A percentile compares a stretch with the other conserved stretches of the same genome.
phyloP scores from a whole-genome alignment of 1,284 basidiomycete genomes.

The Hortiboletus rubellus region DNA sequence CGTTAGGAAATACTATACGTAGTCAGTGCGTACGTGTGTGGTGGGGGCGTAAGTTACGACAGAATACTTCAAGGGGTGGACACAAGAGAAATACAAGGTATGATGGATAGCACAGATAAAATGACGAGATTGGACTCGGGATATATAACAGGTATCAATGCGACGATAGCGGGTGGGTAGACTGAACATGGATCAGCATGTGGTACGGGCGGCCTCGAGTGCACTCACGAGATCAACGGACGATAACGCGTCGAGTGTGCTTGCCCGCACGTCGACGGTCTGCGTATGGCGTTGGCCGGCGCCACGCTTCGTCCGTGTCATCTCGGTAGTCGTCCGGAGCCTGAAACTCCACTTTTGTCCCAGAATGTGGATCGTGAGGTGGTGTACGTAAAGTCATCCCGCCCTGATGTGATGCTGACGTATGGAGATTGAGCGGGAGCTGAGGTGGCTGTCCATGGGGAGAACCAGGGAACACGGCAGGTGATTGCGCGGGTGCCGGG shows the following conservation, averaged over 20 bases:
- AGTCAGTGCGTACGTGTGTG: neutral
- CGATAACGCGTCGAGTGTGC: slow-evolving; percentile 60
- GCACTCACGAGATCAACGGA: slow-evolving; percentile 40
- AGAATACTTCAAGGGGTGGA: slow-evolving; percentile 10
- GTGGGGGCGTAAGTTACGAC: slow-evolving; percentile 14
- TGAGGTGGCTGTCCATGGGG: slow-evolving; percentile 38
- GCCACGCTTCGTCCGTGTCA: slow-evolving; percentile 63
- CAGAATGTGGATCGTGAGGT: slow-evolving; percentile 42
- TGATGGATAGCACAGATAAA: slow-evolving; percentile 25
- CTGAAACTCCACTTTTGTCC: slow-evolving; percentile 42
- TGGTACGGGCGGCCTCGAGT: neutral
- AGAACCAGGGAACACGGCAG: slow-evolving; percentile 30
- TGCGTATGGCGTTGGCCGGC: slow-evolving; percentile 62
- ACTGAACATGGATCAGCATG: slow-evolving; percentile 1
- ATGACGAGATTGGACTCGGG: slow-evolving; percentile 20
- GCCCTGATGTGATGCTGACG: slow-evolving; percentile 37
- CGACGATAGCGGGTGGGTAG: slow-evolving; percentile 13
- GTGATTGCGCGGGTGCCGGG: slow-evolving; percentile 30
- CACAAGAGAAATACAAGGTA: slow-evolving; percentile 22
- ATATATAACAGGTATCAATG: slow-evolving; percentile 27
- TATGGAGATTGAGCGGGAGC: slow-evolving; percentile 44
- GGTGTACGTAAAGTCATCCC: slow-evolving; percentile 44
- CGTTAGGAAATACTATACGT: slow-evolving; percentile 16
- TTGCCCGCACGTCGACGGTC: slow-evolving; percentile 72
- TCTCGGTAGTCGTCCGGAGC: slow-evolving; percentile 45